Conservation (phyloP, 176 grass and related monocot species). For the Oryza australiensis region DNA sequence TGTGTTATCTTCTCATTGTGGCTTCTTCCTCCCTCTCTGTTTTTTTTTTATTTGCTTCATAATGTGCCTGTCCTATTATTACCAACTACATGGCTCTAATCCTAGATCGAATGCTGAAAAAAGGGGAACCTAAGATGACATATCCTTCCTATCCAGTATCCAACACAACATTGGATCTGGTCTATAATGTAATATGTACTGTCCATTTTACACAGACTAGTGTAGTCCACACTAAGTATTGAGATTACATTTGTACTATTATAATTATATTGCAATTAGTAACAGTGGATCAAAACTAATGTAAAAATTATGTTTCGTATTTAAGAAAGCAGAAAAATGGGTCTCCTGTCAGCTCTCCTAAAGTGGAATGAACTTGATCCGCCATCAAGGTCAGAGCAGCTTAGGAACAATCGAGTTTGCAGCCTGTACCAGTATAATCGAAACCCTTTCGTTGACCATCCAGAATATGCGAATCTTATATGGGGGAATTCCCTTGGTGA, state of each 20-base stretch:
- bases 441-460: slow-evolving; percentile 83
- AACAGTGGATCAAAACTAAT: background rate
- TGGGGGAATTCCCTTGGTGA: slow-evolving; percentile 46
- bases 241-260: background rate
- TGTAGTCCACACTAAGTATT: background rate
- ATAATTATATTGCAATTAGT: background rate
- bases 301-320: slow-evolving; percentile 21
- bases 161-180: background rate
- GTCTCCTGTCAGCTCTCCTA: slow-evolving; percentile 65
- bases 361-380: slow-evolving; percentile 75
- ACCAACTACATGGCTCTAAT: background rate
- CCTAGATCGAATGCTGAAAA: background rate
- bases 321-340: slow-evolving; percentile 63
- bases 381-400: slow-evolving; percentile 61
- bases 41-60: background rate
- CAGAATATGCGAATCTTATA: slow-evolving; percentile 69
- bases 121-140: background rate
- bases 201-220: background rate
- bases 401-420: slow-evolving; percentile 67
- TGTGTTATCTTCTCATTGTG: background rate
- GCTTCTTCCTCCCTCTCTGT: background rate
- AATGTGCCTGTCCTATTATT: background rate
- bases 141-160: background rate
- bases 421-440: slow-evolving; percentile 73
- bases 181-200: background rate